Evolutionary conservation across 352 stramenopile genomes (phyloP), one percentile per base, ranked within the genome.

Genomic region (Phytophthora pinifolia): DNA sequence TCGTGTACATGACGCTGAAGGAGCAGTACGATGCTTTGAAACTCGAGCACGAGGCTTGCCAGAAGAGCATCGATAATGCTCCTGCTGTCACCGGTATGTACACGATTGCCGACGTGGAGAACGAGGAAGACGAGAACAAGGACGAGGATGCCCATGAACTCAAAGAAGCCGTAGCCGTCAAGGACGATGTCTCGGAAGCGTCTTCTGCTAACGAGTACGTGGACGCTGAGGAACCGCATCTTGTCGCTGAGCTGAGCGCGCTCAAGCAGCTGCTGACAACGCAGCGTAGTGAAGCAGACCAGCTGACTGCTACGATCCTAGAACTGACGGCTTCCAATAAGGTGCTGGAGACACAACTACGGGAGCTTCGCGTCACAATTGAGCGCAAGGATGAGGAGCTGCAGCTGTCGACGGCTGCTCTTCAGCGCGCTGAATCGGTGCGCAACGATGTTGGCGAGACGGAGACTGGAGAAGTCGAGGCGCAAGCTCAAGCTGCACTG

Each of bases 131-230:
- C 15, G 39, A 59, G 1, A 44, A 43, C 18, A 48, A 71, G 20
- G 35, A 53, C 2, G 34, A 51, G 9, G 38, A 55, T 3, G 15
- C 4, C 8, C 49, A 25, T 12, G 20, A 10, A 31, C 41, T 2
- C 29, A 63, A 52, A 44, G 61, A 46, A 41, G 37, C 10, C n/a
- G n/a, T n/a, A n/a, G n/a, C n/a, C 20, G 12, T 46, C 8, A 67
- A 72, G 7, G 54, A 74, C 13, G 60, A 76, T 13, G 58, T 38
- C 20, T 84, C 70, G 9, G 72, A 86, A n/a, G 62, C 59, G 5
- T 85, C 76, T 18, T 84, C 70, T 27, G 74, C 44, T 1, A 76
- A 85, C 41, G 78, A 85, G 46, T 88, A 80, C 50, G 38, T 69
- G 31, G 78, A 88, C 31, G 75, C 75, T 1, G 70, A 82, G 43